A percentile compares a stretch with the other conserved stretches of the same genome.
These are phyloP conservation scores for Capsicum pubescens DNA, from an alignment of 257 asterid species.

Conservation along the genomic window DNA sequence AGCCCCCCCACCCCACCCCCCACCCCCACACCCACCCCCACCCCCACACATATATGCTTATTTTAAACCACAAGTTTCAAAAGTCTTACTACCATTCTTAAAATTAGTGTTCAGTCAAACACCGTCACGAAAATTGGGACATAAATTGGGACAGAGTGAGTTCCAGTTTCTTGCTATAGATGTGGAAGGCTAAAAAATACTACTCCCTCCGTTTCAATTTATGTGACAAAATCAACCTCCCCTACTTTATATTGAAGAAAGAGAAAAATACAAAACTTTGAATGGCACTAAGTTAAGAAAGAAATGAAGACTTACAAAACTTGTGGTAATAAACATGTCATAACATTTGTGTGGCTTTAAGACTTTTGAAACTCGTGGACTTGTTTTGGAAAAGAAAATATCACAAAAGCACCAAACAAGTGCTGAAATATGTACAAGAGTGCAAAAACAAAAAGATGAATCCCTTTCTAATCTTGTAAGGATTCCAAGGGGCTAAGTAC, in stretches of 20 bases:
- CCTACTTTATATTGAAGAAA: slow-evolving; percentile 7
- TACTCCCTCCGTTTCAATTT: background rate
- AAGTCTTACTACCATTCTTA: background rate
- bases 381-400: background rate
- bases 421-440: slow-evolving; percentile 6
- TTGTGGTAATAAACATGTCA: background rate
- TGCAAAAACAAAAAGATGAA: background rate
- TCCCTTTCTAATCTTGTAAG: background rate
- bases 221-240: background rate
- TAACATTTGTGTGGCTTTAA: background rate
- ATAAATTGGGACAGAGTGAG: background rate
- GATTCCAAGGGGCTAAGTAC: background rate
- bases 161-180: slow-evolving; percentile 5
- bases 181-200: background rate
- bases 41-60: background rate
- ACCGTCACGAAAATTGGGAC: background rate
- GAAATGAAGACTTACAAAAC: background rate
- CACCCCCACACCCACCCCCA: background rate
- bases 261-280: background rate
- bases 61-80: background rate
- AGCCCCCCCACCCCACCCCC: too few species aligned
- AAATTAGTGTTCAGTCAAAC: background rate
- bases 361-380: background rate
- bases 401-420: slow-evolving; percentile 9
- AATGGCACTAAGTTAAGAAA: background rate